phyloP scores from a whole-genome alignment of 331 rosid genomes.

The Malus hybrid region DNA sequence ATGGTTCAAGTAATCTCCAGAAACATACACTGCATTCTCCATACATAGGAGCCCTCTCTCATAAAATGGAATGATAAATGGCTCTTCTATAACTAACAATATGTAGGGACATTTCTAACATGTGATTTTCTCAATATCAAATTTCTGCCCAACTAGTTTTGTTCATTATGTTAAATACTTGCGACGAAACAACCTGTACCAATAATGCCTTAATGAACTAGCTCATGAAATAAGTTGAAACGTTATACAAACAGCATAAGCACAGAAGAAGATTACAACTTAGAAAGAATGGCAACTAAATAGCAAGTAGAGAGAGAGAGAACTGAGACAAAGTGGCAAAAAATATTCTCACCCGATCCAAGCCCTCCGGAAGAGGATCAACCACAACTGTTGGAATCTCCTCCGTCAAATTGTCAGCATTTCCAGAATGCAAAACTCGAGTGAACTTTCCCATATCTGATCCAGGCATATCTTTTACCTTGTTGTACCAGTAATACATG shows the following conservation, averaged over 20 bases:
- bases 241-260: background rate
- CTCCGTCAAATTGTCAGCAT: constrained; percentile 54
- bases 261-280: background rate
- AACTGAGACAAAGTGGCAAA: background rate
- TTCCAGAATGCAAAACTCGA: constrained; percentile 68
- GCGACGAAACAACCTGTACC: background rate
- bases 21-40: background rate
- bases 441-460: constrained; percentile 85
- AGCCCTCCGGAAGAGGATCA: constrained; percentile 85
- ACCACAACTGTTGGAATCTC: constrained; percentile 78
- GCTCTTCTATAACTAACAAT: background rate
- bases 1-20: background rate
- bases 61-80: no score
- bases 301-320: background rate
- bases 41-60: no score
- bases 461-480: constrained; percentile 60
- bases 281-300: background rate
- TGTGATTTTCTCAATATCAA: background rate
- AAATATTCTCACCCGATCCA: constrained; percentile 56
- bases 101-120: background rate
- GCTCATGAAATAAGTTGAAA: background rate
- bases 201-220: background rate
- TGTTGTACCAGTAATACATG: constrained; percentile 84
- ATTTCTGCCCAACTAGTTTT: background rate
- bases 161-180: background rate